These are phyloP conservation scores for Pythium volutum DNA, from an alignment of 352 stramenopile genomes.

Conservation along the genomic window DNA sequence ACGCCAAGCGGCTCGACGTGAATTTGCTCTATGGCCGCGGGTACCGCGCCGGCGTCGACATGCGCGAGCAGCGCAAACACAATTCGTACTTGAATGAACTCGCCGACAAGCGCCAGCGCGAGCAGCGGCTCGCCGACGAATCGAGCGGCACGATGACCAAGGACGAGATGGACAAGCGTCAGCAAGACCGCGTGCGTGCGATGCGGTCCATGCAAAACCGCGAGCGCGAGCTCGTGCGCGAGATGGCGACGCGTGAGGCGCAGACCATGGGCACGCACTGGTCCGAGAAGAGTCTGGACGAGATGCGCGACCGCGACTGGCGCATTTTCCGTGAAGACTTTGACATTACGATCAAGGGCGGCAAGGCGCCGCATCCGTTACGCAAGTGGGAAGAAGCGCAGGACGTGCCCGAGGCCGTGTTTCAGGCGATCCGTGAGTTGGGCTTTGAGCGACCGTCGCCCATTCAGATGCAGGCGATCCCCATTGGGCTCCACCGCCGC, in stretches of 20 bases:
- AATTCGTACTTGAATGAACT: constrained; percentile 88
- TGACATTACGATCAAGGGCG: constrained; percentile 95
- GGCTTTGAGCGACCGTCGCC: constrained; percentile 96
- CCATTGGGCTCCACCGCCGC: constrained; percentile 93
- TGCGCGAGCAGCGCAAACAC: constrained; percentile 91
- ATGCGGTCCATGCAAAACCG: constrained; percentile 72
- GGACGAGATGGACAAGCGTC: constrained; percentile 53
- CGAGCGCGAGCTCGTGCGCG: constrained; percentile 53
- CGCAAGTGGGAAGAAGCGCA: constrained; percentile 88
- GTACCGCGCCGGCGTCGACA: constrained; percentile 92
- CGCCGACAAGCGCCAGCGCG: constrained; percentile 82
- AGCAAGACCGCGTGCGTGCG: constrained; percentile 68
- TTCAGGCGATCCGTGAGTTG: constrained; percentile 90
- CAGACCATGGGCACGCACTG: constrained; percentile 87
- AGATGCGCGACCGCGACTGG: constrained; percentile 98
- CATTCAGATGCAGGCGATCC: constrained; percentile 98
- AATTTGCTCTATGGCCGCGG: constrained; percentile 91
- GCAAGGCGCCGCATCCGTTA: constrained; percentile 90
- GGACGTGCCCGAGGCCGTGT: constrained; percentile 62
- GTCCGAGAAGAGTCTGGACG: constrained; percentile 91
- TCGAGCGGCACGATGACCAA: constrained; percentile 53
- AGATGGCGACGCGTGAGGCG: constrained; percentile 65
- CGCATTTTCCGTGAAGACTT: constrained; percentile 99
- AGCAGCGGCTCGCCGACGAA: constrained; percentile 69
- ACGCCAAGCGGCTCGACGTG: constrained; percentile 84